Evolutionary conservation across 148 eudicot species (phyloP), one percentile per base, ranked within the genome.

Genomic region (Cornus florida): DNA sequence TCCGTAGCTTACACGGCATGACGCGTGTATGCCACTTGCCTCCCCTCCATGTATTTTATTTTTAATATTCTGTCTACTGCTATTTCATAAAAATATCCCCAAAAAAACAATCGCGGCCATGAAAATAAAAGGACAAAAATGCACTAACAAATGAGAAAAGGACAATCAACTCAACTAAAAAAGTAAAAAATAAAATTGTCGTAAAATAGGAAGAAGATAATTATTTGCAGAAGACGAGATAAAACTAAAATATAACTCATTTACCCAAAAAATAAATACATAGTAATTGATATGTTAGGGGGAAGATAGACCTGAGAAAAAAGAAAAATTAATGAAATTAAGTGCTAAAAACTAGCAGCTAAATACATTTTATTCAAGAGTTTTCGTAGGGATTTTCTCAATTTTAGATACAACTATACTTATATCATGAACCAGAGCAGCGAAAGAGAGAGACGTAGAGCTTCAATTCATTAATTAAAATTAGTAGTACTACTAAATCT

Each of bases 211-310:
- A 24, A 59, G 31, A 60, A 28, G 14, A 23, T 9, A 31, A 43
- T 67, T 78, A 53, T 22, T 23, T 41, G 19, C n/a, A 35, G 28
- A 35, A 20, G 56, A 72, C 28, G 0, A 19, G 65, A 67, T 46
- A 48, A 64, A 38, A 60, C 41, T 28, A 73, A 73, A 73, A 73
- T 43, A 79, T 57, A 57, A 76, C 82, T 35, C 4, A 35, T 35
- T 1, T 35, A 35, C 38, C 1, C 0, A 35, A 35, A 35, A 35
- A 35, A 35, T 35, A 35, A 35, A 35, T 28, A 35, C 5, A 35
- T 2, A 35, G 5, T 35, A 35, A 35, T 22, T 39, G 75, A 13
- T 32, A n/a, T 35, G 48, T 62, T 72, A 72, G 59, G 71, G 20
- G 33, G 73, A 43, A 74, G 73, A 67, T 57, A 38, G n/a, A 23